These are phyloP conservation scores for Umbelopsis ramanniana DNA, from an alignment of 192 early-diverging fungal genomes.

Conservation along the genomic window DNA sequence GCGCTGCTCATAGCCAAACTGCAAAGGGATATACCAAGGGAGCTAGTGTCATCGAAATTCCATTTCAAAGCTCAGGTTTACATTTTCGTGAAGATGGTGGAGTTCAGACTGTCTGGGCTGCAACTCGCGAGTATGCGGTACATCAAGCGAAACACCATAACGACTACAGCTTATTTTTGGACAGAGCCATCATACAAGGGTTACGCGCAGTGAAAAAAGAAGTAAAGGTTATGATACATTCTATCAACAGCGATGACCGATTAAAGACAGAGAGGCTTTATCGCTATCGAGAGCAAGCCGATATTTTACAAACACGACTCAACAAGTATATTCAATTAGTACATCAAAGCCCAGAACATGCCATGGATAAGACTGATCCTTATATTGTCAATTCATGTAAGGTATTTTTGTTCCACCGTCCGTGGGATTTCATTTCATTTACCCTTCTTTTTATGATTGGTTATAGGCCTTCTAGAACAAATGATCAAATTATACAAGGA, in stretches of 20 bases:
- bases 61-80: conserved; percentile 14
- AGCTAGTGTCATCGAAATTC: conserved; percentile 13
- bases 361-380: conserved; percentile 22
- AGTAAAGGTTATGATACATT: conserved; percentile 23
- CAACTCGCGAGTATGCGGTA: conserved; percentile 28
- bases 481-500: conserved; percentile 23
- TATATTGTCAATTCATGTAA: conserved; percentile 29
- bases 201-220: conserved; percentile 29
- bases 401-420: not conserved
- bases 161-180: conserved; percentile 28
- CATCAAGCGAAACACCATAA: conserved; percentile 29
- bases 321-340: conserved; percentile 23
- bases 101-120: conserved; percentile 36
- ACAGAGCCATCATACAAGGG: conserved; percentile 24
- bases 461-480: not conserved
- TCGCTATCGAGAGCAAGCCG: conserved; percentile 24
- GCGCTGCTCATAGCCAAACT: conserved; percentile 9
- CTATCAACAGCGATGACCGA: conserved; percentile 23
- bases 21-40: conserved; percentile 26
- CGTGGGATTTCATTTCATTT: not conserved
- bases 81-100: conserved; percentile 37
- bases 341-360: conserved; percentile 4
- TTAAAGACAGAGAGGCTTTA: conserved; percentile 29
- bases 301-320: conserved; percentile 18
- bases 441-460: not conserved